These are phyloP conservation scores for Dothistroma pini DNA, from an alignment of 2,329 filamentous ascomycete genomes.

Conservation along the genomic window DNA sequence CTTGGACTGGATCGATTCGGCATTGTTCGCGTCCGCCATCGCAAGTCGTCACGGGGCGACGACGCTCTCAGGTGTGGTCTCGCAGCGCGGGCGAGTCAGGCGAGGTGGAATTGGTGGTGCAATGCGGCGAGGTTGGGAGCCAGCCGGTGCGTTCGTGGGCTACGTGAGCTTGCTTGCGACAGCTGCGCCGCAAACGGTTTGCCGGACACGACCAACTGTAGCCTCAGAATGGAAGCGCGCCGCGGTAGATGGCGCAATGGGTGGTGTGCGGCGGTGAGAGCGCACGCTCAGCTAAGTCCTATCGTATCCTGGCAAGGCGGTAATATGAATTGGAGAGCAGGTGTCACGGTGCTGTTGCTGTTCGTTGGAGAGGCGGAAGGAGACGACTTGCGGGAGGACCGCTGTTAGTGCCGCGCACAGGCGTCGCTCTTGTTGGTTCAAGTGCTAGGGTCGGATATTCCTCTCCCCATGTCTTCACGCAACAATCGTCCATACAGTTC, in stretches of 20 bases:
- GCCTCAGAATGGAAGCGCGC: neutral
- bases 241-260: neutral
- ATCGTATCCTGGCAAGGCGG: neutral
- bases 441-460: neutral
- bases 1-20: constrained; percentile 52
- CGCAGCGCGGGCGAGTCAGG: constrained; percentile 10
- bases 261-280: neutral
- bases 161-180: neutral
- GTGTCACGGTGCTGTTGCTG: neutral
- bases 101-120: constrained; percentile 5
- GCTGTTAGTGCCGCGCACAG: neutral
- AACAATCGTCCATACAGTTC: neutral
- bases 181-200: neutral
- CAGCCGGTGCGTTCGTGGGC: neutral
- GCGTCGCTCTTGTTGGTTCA: neutral
- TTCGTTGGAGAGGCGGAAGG: neutral
- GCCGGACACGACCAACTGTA: neutral
- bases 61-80: constrained; percentile 15
- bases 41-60: constrained; percentile 20
- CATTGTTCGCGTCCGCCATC: constrained; percentile 48
- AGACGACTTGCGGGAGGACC: neutral
- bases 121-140: neutral
- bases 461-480: neutral
- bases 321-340: neutral
- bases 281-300: neutral